These are phyloP conservation scores for Fusarium paranaense DNA, from an alignment of 2,329 filamentous ascomycete genomes.

Conservation along the genomic window DNA sequence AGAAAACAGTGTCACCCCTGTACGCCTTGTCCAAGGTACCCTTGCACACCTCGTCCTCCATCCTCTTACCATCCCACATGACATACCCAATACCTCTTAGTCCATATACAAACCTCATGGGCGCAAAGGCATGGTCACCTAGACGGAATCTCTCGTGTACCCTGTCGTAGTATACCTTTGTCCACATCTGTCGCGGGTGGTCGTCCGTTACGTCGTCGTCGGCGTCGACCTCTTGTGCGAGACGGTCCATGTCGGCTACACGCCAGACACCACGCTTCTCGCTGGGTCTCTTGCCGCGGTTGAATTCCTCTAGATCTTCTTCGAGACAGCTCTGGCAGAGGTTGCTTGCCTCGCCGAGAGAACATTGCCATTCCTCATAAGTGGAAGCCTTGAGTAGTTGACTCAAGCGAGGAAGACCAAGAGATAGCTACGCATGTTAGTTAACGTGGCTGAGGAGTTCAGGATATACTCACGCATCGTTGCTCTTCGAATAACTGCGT, in stretches of 20 bases:
- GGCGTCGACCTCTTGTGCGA: slow-evolving; percentile 28
- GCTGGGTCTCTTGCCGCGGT: slow-evolving; percentile 8
- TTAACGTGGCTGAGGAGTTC: neutral
- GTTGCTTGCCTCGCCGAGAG: slow-evolving; percentile 6
- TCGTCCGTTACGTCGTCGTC: slow-evolving; percentile 28
- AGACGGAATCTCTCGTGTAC: slow-evolving; percentile 28
- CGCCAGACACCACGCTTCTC: slow-evolving; percentile 16
- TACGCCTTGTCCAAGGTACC: slow-evolving; percentile 30
- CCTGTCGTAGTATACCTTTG: slow-evolving; percentile 30
- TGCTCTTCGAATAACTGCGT: slow-evolving; percentile 37
- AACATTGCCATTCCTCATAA: slow-evolving; percentile 35
- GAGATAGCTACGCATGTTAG: slow-evolving; percentile 28
- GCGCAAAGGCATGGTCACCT: slow-evolving; percentile 24
- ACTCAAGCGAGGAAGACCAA: slow-evolving; percentile 24
- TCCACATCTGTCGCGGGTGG: slow-evolving; percentile 33
- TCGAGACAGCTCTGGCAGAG: slow-evolving; percentile 25
- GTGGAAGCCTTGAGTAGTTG: slow-evolving; percentile 26
- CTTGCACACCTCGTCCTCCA: slow-evolving; percentile 31
- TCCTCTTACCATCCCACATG: slow-evolving; percentile 36
- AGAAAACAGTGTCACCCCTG: slow-evolving; percentile 33
- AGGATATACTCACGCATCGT: slow-evolving; percentile 26
- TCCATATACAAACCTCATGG: slow-evolving; percentile 35
- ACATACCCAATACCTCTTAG: slow-evolving; percentile 37
- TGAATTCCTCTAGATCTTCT: slow-evolving; percentile 32
- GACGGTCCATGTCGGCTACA: slow-evolving; percentile 31